Conservation (phyloP, 1,284 basidiomycete genomes). For the Taiwanofungus camphoratus region DNA sequence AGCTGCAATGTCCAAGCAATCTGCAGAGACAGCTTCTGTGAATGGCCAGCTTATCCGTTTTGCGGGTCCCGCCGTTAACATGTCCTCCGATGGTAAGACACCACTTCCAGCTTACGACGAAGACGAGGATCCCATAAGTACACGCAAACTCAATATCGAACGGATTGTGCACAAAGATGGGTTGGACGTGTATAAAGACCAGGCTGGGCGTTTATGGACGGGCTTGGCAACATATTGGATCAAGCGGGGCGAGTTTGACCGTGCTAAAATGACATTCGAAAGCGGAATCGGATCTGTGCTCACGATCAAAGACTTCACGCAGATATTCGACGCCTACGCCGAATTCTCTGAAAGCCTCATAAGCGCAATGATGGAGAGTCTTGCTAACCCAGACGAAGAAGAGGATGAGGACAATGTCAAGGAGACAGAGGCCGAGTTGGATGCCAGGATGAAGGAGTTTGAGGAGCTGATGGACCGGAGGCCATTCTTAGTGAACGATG, state of each 20-base stretch:
- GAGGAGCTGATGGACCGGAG: constrained; percentile 93
- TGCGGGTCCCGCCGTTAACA: constrained; percentile 61
- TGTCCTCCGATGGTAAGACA: constrained; percentile 44
- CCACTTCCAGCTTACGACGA: constrained; percentile 56
- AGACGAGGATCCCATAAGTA: constrained; percentile 76
- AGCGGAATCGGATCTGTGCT: constrained; percentile 79
- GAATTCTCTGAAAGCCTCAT: constrained; percentile 93
- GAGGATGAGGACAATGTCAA: constrained; percentile 75
- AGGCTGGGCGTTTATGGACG: constrained; percentile 94
- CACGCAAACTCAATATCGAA: constrained; percentile 82
- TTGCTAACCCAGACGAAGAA: constrained; percentile 61
- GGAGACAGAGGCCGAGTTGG: constrained; percentile 84
- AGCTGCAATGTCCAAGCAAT: constrained; percentile 22
- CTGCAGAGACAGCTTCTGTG: constrained; percentile 40
- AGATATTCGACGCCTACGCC: constrained; percentile 96
- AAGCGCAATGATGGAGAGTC: constrained; percentile 85
- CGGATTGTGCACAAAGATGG: constrained; percentile 83
- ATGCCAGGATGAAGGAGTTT: constrained; percentile 88
- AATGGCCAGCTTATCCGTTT: constrained; percentile 69
- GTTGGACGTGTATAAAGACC: constrained; percentile 87
- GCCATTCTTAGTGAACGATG: constrained; percentile 96
- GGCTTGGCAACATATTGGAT: constrained; percentile 98
- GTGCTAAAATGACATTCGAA: constrained; percentile 86
- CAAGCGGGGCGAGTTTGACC: constrained; percentile 92
- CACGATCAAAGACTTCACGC: constrained; percentile 96